Evolutionary conservation across 2,329 filamentous ascomycete genomes (phyloP), one percentile per base, ranked within the genome.

Genomic region (Colletotrichum sansevieriae): DNA sequence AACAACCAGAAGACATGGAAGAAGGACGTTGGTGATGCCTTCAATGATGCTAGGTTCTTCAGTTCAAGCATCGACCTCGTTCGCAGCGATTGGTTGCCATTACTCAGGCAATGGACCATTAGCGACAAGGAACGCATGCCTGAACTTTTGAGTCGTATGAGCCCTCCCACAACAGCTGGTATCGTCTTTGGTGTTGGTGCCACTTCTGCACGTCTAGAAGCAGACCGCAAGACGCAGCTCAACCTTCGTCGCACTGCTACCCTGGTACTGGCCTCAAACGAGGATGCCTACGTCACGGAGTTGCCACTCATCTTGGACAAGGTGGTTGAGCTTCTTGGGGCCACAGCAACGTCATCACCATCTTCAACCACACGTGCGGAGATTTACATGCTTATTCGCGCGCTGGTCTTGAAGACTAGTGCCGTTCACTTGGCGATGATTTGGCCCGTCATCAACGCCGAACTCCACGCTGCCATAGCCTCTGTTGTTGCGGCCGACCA

Each of bases 121-220:
- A 88, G 88, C 15, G 96, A 99, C 78, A 98, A 97, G 80, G 95
- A 98, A 63, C 90, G 92, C 54, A 87, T 99, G 80, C 84, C 90
- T 0, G 96, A 99, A 70, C 83, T 98, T 4, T 81, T 98, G 9
- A 85, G 88, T 43, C 91, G 94, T 20, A 87, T 99, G 70, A 90
- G 90, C 6, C 88, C 95, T 4, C 96, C 96, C 6, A 94, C 95
- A 1, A 95, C 95, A 13, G 96, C 97, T 0, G 96, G 96, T 9
- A 97, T 99, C 73, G 95, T 99, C 77, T 99, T 99, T 75, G 96
- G 96, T n/a, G 96, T 99, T 0, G 97, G 97, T 11, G 96, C 96
- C 7, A 94, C 93, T 22, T 97, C 95, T 49, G 96, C 96, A 41
- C 88, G 96, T 67, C 87, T 97, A n/a, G 96, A 99, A 80, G 94